phyloP scores from a whole-genome alignment of 2,329 filamentous ascomycete species.

The Annulohypoxylon truncatum region DNA sequence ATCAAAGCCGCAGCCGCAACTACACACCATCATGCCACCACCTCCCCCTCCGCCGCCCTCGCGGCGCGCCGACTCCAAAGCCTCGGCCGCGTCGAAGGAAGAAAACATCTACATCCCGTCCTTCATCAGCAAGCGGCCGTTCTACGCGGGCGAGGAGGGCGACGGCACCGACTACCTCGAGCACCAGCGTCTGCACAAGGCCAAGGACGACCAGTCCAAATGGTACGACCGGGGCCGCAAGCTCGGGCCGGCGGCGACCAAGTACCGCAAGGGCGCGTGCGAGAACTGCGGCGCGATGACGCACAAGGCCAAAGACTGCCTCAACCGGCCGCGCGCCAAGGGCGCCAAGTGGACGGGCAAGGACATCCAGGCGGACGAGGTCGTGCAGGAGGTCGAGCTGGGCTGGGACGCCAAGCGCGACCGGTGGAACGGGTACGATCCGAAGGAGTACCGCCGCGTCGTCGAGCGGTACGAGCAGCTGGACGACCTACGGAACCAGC shows the following conservation, averaged over 20 bases:
- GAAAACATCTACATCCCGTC: constrained; percentile 98
- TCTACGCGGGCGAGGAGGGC: constrained; percentile 87
- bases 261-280: constrained; percentile 97
- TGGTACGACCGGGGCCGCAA: constrained; percentile 95
- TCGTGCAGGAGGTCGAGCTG: constrained; percentile 84
- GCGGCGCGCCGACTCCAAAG: constrained; percentile 48
- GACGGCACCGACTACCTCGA: constrained; percentile 89
- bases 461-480: constrained; percentile 90
- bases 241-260: constrained; percentile 87
- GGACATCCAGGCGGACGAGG: constrained; percentile 93
- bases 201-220: constrained; percentile 77
- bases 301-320: constrained; percentile 93
- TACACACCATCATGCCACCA: constrained; percentile 46
- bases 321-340: constrained; percentile 86
- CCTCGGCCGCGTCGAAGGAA: constrained; percentile 73
- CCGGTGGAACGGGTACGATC: constrained; percentile 97
- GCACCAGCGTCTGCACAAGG: constrained; percentile 89
- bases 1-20: not conserved
- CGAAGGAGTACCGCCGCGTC: constrained; percentile 85
- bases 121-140: constrained; percentile 98
- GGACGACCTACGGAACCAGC: constrained; percentile 75
- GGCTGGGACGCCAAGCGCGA: constrained; percentile 98
- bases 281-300: constrained; percentile 98
- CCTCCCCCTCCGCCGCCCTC: constrained; percentile 51
- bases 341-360: constrained; percentile 93